Conservation (phyloP, 73 alveolate genomes). For the Paramecium primaurelia region DNA sequence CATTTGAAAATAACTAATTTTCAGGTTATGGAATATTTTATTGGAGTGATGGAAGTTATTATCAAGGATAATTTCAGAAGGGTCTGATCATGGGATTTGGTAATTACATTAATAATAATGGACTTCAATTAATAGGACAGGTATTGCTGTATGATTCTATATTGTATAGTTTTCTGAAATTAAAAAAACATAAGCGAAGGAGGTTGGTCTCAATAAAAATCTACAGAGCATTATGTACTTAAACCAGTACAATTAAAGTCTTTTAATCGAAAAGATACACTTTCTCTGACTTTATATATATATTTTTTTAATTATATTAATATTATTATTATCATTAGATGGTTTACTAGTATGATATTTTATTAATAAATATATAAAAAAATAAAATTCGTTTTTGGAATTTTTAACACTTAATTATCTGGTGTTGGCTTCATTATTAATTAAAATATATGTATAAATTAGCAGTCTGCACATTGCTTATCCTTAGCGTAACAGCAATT, state of each 20-base stretch:
- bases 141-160: neutral
- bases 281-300: neutral
- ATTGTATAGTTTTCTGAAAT: neutral
- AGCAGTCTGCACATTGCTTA: conserved; percentile 9
- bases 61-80: neutral
- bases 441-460: conserved; percentile 24
- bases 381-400: conserved; percentile 33
- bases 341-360: neutral
- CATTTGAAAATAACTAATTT: neutral
- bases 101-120: neutral
- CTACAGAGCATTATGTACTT: neutral
- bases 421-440: neutral
- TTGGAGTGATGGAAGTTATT: conserved; percentile 3
- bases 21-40: neutral
- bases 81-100: neutral
- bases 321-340: neutral
- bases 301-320: neutral
- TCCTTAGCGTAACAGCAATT: conserved; percentile 26
- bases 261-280: neutral
- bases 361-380: neutral
- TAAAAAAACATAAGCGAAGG: neutral
- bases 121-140: neutral
- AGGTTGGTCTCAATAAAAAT: neutral
- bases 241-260: neutral
- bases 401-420: conserved; percentile 25